These are phyloP conservation scores for Penicillium parvum DNA, from an alignment of 495 filamentous ascomycete species.

Conservation along the genomic window DNA sequence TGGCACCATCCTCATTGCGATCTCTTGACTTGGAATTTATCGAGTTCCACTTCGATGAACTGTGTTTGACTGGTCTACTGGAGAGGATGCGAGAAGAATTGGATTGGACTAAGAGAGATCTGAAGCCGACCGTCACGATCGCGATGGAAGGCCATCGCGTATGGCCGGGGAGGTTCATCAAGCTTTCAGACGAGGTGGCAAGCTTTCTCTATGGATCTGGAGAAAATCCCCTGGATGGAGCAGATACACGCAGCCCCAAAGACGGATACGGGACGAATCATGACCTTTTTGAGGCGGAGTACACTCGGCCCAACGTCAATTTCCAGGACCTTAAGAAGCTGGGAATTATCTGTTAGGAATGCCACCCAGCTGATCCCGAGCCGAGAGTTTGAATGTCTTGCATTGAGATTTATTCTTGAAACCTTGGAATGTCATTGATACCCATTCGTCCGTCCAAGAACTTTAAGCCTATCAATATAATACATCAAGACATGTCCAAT, in stretches of 20 bases:
- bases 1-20: constrained; percentile 6
- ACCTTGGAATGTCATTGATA: constrained; percentile 2
- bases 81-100: constrained; percentile 15
- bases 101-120: constrained; percentile 11
- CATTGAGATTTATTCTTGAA: neutral
- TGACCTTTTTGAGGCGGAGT: constrained; percentile 15
- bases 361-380: too few relatives aligned
- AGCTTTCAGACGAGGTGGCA: constrained; percentile 10
- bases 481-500: constrained; percentile 1
- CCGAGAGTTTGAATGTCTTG: too few relatives aligned
- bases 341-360: neutral
- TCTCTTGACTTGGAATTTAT: constrained; percentile 11
- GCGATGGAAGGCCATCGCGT: constrained; percentile 5
- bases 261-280: constrained; percentile 3
- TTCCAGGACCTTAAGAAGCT: neutral
- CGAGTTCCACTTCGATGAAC: constrained; percentile 9
- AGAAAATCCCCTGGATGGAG: constrained; percentile 7
- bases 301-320: constrained; percentile 10
- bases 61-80: constrained; percentile 9
- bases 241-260: constrained; percentile 2
- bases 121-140: constrained; percentile 12
- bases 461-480: neutral
- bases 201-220: constrained; percentile 17
- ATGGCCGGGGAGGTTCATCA: constrained; percentile 6
- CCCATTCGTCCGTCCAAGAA: neutral